These are phyloP conservation scores for Saccharum hybrid DNA, from an alignment of 202 grass and related monocot genomes.

Conservation along the genomic window DNA sequence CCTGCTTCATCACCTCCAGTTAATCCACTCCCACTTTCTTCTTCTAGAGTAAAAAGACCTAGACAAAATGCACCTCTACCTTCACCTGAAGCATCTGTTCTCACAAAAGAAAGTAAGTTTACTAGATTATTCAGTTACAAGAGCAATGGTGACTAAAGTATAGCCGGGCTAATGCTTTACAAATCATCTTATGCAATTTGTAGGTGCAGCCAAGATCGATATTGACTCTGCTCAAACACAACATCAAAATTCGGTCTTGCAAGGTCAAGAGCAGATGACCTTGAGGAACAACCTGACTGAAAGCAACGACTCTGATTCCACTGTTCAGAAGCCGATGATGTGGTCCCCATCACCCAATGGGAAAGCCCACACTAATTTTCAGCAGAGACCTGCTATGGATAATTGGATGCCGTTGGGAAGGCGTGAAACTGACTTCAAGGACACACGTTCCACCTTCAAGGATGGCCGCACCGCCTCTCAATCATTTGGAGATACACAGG, in stretches of 20 bases:
- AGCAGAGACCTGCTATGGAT: slow-evolving; percentile 53
- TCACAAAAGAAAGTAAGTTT: slow-evolving; percentile 79
- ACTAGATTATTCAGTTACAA: background rate
- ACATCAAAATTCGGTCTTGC: slow-evolving; percentile 67
- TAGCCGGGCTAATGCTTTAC: background rate
- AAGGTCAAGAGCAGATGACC: slow-evolving; percentile 72
- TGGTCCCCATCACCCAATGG: slow-evolving; percentile 60
- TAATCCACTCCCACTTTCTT: slow-evolving; percentile 77
- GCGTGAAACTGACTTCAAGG: slow-evolving; percentile 57
- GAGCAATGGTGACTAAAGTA: background rate
- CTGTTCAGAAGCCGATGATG: slow-evolving; percentile 68
- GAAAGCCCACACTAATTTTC: slow-evolving; percentile 47
- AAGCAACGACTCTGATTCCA: slow-evolving; percentile 58
- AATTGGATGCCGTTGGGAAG: slow-evolving; percentile 65
- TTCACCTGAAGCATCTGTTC: slow-evolving; percentile 74
- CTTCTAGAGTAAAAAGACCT: slow-evolving; percentile 69
- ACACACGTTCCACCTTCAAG: slow-evolving; percentile 54
- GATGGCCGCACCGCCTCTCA: slow-evolving; percentile 56
- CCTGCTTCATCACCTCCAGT: slow-evolving; percentile 79
- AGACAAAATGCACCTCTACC: slow-evolving; percentile 61
- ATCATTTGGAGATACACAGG: slow-evolving; percentile 53
- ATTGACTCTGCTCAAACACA: slow-evolving; percentile 59
- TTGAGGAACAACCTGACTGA: slow-evolving; percentile 64
- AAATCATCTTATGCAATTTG: slow-evolving; percentile 28
- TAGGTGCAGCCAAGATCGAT: slow-evolving; percentile 51